Conservation (phyloP, 345 rosid species). For the Boechera stricta region DNA sequence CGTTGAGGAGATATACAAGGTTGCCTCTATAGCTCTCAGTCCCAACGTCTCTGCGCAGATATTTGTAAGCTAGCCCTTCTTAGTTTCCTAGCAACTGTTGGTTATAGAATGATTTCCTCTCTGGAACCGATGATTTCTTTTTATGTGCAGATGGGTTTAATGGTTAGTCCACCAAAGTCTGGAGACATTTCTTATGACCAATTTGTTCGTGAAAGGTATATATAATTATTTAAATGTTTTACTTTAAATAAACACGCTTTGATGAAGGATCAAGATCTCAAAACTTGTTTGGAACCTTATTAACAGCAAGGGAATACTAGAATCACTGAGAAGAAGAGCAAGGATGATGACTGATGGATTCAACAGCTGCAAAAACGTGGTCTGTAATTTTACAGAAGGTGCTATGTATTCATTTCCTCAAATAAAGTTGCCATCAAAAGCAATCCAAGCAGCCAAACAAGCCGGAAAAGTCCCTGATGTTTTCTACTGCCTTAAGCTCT, state of each 20-base stretch:
- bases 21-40: constrained; percentile 88
- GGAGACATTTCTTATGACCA: constrained; percentile 94
- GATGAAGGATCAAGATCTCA: constrained; percentile 23
- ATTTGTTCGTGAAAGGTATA: constrained; percentile 81
- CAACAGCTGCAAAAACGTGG: constrained; percentile 94
- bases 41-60: constrained; percentile 98
- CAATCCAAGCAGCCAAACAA: constrained; percentile 78
- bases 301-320: constrained; percentile 88
- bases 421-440: constrained; percentile 78
- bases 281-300: background rate
- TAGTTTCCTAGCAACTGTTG: background rate
- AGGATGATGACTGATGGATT: constrained; percentile 97
- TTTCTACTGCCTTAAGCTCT: constrained; percentile 91
- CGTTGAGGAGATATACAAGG: constrained; percentile 96
- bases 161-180: constrained; percentile 94
- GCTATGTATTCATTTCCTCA: constrained; percentile 99
- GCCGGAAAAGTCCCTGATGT: constrained; percentile 92
- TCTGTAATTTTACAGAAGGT: constrained; percentile 98
- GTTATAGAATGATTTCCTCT: background rate
- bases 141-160: constrained; percentile 79
- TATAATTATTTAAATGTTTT: background rate
- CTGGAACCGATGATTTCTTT: background rate
- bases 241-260: background rate
- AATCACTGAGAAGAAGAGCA: constrained; percentile 92
- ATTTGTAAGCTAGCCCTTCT: constrained; percentile 64